Percentiles rank a stretch among this genome's conserved stretches.
Evolutionary conservation across 2,329 filamentous ascomycete genomes (phyloP).

Genomic region (Didymella sp.): DNA sequence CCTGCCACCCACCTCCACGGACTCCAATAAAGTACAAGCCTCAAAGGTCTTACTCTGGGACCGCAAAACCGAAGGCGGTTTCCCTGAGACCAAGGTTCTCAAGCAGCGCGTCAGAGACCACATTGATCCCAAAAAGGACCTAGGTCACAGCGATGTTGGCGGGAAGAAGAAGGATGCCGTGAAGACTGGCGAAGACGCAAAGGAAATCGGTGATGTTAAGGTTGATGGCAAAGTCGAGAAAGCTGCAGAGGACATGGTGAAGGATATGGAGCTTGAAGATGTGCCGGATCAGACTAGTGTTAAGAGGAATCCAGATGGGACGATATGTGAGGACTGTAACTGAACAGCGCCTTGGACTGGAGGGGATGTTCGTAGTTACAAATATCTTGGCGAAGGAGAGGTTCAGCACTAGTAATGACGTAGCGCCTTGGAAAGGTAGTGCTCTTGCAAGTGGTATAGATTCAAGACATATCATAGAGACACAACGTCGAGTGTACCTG

Average conservation of each 20-base stretch:
- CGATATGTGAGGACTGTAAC: constrained; percentile 49
- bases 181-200: constrained; percentile 19
- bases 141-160: constrained; percentile 71
- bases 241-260: constrained; percentile 9
- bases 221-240: neutral
- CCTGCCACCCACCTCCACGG: constrained; percentile 13
- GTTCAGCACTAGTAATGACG: too few relatives aligned
- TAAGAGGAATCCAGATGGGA: constrained; percentile 46
- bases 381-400: too few relatives aligned
- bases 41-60: constrained; percentile 78
- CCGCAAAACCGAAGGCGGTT: constrained; percentile 83
- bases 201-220: constrained; percentile 5
- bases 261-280: constrained; percentile 2
- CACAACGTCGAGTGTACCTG: too few relatives aligned
- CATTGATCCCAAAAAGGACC: constrained; percentile 76
- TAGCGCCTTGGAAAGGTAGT: too few relatives aligned
- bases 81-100: constrained; percentile 88
- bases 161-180: constrained; percentile 44
- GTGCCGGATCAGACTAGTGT: constrained; percentile 13
- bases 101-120: constrained; percentile 84
- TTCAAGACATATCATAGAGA: too few relatives aligned
- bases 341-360: constrained; percentile 7
- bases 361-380: neutral
- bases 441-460: too few relatives aligned
- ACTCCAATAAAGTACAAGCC: constrained; percentile 30